Evolutionary conservation across 2,329 filamentous ascomycete genomes (phyloP), one percentile per base, ranked within the genome.

Genomic region (Ophiocordyceps camponoti-floridani): DNA sequence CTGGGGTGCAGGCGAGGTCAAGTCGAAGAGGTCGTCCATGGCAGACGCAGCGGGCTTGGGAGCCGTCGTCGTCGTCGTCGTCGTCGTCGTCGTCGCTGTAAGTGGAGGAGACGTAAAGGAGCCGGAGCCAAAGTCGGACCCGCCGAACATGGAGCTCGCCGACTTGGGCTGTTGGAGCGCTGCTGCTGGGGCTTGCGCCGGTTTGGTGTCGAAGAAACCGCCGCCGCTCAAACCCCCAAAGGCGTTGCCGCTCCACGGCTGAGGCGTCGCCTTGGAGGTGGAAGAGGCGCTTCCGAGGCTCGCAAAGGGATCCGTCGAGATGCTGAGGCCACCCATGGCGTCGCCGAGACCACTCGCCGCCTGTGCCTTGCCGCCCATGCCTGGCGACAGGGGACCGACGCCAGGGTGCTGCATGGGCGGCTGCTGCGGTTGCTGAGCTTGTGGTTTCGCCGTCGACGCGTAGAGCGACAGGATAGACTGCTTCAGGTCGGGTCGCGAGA

Each of bases 401-500:
- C 12, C 73, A 57, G 82, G 79, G 28, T 70, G 65, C 40, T 56
- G 52, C 40, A 64, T 60, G 46, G 70, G 67, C 44, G 5, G 63
- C 8, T 51, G 45, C 28, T 53, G 67, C 19, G 70, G 63, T 10
- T 60, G 63, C 45, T 63, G 67, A 26, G 76, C 69, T 53, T 84
- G 82, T n/a, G 84, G 78, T 56, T 86, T 83, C 1, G 87, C 83
- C 5, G 77, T 77, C 8, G 85, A 83, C 11, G 88, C 86, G 58
- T 98, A 98, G 14, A 98, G 73, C 8, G 91, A 98, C 43, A 98
- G 66, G 48, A 98, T 98, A 2, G 89, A 96, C 62, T 95, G 89
- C 64, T 98, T 98, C 48, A 98, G 68, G 58, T 98, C 91, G 3
- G 89, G 88, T 49, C 91, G 74, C 41, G 87, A 93, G 53, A 84